Evolutionary conservation across 1,284 basidiomycete species (phyloP).

Genomic region (Pseudomicrostroma phylloplanum): DNA sequence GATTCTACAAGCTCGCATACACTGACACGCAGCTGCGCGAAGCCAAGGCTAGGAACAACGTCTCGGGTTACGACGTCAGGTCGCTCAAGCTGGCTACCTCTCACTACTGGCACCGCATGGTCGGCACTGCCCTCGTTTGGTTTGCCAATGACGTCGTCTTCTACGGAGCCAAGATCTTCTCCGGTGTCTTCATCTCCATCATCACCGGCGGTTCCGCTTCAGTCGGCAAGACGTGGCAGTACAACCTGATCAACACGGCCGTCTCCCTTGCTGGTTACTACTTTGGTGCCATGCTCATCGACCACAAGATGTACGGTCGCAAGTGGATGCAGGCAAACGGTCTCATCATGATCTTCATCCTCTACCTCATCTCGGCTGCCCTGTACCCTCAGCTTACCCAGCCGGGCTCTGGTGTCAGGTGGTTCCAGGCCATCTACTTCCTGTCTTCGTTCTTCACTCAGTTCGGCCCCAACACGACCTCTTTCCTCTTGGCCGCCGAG

Average conservation of each 20-base stretch:
- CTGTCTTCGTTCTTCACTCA: constrained; percentile 57
- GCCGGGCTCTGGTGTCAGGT: constrained; percentile 43
- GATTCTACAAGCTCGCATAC: constrained; percentile 55
- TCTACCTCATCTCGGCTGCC: constrained; percentile 53
- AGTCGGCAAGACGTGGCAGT: constrained; percentile 55
- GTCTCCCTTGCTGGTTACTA: constrained; percentile 57
- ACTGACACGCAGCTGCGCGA: constrained; percentile 49
- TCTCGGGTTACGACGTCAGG: constrained; percentile 56
- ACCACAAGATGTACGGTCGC: constrained; percentile 56
- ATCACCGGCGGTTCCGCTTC: constrained; percentile 50
- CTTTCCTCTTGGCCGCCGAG: constrained; percentile 52
- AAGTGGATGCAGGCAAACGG: constrained; percentile 56
- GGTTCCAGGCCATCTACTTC: constrained; percentile 57
- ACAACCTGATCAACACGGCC: constrained; percentile 55
- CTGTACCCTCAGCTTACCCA: constrained; percentile 50
- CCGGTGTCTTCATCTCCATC: constrained; percentile 50
- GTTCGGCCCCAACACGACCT: constrained; percentile 56
- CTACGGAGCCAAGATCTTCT: constrained; percentile 52
- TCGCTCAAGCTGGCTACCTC: constrained; percentile 55
- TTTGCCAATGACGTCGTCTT: constrained; percentile 55
- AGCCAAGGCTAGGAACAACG: constrained; percentile 54
- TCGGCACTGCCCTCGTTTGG: constrained; percentile 56
- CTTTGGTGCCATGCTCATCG: constrained; percentile 57
- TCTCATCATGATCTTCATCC: constrained; percentile 54
- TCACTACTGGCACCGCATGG: constrained; percentile 56